These are phyloP conservation scores for Royoungia palumana DNA, from an alignment of 768 basidiomycete species.

Conservation along the genomic window DNA sequence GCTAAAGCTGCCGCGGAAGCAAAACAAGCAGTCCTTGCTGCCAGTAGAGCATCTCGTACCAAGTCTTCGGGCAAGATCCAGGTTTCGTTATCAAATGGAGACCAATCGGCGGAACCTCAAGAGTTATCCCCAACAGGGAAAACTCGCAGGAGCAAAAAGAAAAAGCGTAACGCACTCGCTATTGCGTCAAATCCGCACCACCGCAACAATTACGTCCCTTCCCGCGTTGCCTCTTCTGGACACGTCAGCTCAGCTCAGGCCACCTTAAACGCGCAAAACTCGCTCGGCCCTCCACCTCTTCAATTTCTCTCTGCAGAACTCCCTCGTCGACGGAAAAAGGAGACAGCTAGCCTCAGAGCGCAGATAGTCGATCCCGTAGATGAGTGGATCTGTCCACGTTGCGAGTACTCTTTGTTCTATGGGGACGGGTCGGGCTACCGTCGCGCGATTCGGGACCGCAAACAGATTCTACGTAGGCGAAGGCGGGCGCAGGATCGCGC, in stretches of 20 bases:
- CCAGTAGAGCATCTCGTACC: constrained; percentile 33
- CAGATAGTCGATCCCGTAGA: constrained; percentile 60
- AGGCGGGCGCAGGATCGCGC: constrained; percentile 70
- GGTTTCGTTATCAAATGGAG: constrained; percentile 29
- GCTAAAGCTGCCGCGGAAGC: constrained; percentile 47
- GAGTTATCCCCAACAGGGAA: constrained; percentile 36
- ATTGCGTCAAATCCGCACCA: constrained; percentile 97
- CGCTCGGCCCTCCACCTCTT: constrained; percentile 58
- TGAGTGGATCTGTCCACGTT: constrained; percentile 93
- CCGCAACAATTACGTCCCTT: constrained; percentile 89
- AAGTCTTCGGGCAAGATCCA: constrained; percentile 40
- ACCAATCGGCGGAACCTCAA: constrained; percentile 36
- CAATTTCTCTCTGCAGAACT: constrained; percentile 69
- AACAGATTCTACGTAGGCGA: constrained; percentile 71
- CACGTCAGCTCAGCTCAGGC: constrained; percentile 37
- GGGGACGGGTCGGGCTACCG: constrained; percentile 71
- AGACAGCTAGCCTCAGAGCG: constrained; percentile 25
- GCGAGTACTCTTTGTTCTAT: constrained; percentile 91
- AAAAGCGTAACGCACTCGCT: constrained; percentile 87
- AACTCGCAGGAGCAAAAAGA: constrained; percentile 63
- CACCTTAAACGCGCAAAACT: constrained; percentile 43
- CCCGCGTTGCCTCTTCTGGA: constrained; percentile 60
- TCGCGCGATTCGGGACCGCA: constrained; percentile 64
- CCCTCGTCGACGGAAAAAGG: constrained; percentile 38
- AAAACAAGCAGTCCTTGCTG: constrained; percentile 46